phyloP scores from a whole-genome alignment of 2,329 filamentous ascomycete genomes.

The Stachybotrys chlorohalonatus region DNA sequence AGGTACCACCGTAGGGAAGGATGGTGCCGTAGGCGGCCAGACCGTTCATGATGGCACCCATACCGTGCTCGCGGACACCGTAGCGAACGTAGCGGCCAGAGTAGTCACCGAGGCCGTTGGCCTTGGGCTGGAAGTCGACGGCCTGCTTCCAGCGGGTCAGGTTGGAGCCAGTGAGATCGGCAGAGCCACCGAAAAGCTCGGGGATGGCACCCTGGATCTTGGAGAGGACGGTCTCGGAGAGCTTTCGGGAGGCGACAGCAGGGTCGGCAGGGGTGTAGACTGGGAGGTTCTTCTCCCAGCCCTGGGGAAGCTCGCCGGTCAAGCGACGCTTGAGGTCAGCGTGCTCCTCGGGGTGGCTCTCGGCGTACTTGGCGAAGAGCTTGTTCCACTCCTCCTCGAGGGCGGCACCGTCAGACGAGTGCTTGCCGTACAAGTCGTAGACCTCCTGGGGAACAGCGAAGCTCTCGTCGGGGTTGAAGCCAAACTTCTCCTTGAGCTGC shows the following conservation, averaged over 20 bases:
- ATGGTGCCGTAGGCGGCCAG: conserved; percentile 90
- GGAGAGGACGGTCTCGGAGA: conserved; percentile 87
- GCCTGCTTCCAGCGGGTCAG: conserved; percentile 97
- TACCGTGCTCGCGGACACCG: conserved; percentile 85
- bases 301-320: conserved; percentile 76
- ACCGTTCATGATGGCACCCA: conserved; percentile 93
- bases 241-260: conserved; percentile 87
- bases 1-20: conserved; percentile 90
- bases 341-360: conserved; percentile 69
- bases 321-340: conserved; percentile 76
- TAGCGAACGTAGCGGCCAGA: conserved; percentile 86
- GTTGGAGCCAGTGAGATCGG: conserved; percentile 97
- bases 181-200: conserved; percentile 91
- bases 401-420: conserved; percentile 76
- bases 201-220: conserved; percentile 77
- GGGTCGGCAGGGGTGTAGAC: conserved; percentile 80
- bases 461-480: conserved; percentile 88
- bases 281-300: conserved; percentile 91
- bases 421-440: conserved; percentile 83
- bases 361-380: conserved; percentile 77
- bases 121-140: conserved; percentile 91
- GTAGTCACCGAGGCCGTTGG: conserved; percentile 79
- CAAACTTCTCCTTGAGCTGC: conserved; percentile 89
- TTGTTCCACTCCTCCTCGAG: conserved; percentile 93
- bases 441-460: conserved; percentile 93